A percentile compares a stretch with the other conserved stretches of the same genome.
Conservation (phyloP, 2,329 filamentous ascomycete genomes). For the Massarina eburnea region DNA sequence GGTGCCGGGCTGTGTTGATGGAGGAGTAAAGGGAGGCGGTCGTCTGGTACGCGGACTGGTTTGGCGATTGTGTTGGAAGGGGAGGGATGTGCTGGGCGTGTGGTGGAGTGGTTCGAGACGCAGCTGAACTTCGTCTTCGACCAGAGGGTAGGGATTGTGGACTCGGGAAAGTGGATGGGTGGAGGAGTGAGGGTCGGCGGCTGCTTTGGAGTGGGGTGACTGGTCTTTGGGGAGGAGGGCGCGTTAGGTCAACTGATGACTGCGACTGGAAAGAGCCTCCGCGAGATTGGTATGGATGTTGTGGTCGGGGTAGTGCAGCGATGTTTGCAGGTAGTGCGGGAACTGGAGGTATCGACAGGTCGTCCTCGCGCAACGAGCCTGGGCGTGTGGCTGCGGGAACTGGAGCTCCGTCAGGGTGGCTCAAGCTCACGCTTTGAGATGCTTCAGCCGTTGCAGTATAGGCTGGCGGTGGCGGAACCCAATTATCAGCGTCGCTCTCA, state of each 20-base stretch:
- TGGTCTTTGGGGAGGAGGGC: background rate
- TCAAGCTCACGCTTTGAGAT: slow-evolving; percentile 40
- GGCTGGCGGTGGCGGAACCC: slow-evolving; percentile 82
- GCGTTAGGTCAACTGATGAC: slow-evolving; percentile 28
- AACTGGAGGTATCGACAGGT: slow-evolving; percentile 23
- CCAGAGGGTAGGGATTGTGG: slow-evolving; percentile 22
- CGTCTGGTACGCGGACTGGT: slow-evolving; percentile 19
- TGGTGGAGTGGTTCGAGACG: slow-evolving; percentile 12
- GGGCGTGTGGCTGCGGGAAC: slow-evolving; percentile 12
- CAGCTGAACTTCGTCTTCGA: slow-evolving; percentile 30
- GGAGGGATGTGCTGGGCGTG: slow-evolving; percentile 4
- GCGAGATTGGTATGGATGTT: slow-evolving; percentile 20
- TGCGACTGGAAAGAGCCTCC: slow-evolving; percentile 19
- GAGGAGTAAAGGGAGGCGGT: slow-evolving; percentile 7
- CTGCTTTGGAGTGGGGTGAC: background rate
- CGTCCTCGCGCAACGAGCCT: slow-evolving; percentile 1
- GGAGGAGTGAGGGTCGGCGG: slow-evolving; percentile 33
- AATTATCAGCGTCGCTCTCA: slow-evolving; percentile 85
- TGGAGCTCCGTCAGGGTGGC: slow-evolving; percentile 36
- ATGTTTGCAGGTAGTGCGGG: slow-evolving; percentile 26
- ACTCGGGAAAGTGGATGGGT: slow-evolving; percentile 38
- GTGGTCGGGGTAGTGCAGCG: slow-evolving; percentile 18
- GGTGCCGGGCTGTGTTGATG: background rate
- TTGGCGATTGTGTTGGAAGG: slow-evolving; percentile 10
- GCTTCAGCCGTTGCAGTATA: slow-evolving; percentile 65